Base-by-base conservation (phyloP, 345 rosid species). In the Combretum micranthum region DNA sequence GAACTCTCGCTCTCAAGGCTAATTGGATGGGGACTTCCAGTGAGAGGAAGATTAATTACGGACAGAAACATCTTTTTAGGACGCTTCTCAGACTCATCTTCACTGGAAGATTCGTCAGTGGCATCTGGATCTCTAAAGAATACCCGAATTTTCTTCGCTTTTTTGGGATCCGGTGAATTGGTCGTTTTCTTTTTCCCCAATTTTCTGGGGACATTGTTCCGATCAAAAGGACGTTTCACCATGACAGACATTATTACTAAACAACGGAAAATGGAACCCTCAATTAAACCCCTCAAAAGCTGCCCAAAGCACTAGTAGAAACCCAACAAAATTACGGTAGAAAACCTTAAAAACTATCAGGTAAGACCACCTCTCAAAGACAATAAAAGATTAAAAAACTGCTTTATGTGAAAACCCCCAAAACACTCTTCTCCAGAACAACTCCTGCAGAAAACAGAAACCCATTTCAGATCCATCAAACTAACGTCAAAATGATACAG, bases 41-140 rank as follows among this genome's bases (percentile, higher is more conserved):
- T 32, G 32, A 25, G 32, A 32, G 39, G 22, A 61, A 81, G 65
- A 37, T 42, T 50, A 32, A 94, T 81, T 65, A 85, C 96, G 72
- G 25, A 90, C 76, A 20, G 85, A 69, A 25, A 87, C 78, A 61
- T 82, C 87, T 18, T 65, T 50, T 2, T 62, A 69, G 11, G 43
- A 16, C 18, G 26, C 42, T 50, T 64, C 37, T n/a, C 78, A 0
- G 69, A 64, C 59, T 90, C 97, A 52, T 90, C 99, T 26, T 87
- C 99, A 37, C 87, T 69, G 0, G 97, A 87, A 56, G 87, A 87
- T 13, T 82, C 69, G 59, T 94, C 99, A 7, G 99, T 94, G 12
- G 95, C 96, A 42, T 87, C 80, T n/a, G 99, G 96, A 71, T 94
- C 99, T 15, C 67, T 64, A 15, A 73, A 85, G 62, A 81, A 75